phyloP scores from a whole-genome alignment of 2,329 filamentous ascomycete species.

The Aspergillus sp. region DNA sequence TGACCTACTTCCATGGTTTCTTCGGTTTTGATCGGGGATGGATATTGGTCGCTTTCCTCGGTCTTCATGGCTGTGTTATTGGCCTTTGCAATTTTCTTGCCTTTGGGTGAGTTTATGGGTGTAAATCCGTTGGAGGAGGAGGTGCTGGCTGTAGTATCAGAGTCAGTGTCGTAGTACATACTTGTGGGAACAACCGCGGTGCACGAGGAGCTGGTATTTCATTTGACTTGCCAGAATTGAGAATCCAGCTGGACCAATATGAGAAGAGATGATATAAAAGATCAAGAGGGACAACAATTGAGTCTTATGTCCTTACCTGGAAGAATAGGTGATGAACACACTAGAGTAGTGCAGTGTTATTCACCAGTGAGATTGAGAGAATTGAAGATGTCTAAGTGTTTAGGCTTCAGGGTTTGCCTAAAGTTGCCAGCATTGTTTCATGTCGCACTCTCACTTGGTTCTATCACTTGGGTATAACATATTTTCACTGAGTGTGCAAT shows the following conservation, averaged over 20 bases:
- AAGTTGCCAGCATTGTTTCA: background rate
- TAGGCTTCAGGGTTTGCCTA: background rate
- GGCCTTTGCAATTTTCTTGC: background rate
- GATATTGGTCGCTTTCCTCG: background rate
- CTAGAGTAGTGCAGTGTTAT: background rate
- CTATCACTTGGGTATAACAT: background rate
- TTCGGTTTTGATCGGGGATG: background rate
- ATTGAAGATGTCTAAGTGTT: background rate
- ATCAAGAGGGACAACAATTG: background rate
- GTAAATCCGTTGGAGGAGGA: background rate
- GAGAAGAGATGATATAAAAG: background rate
- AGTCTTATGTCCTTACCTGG: background rate
- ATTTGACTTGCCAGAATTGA: background rate
- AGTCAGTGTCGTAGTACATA: background rate
- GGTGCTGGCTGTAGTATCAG: background rate
- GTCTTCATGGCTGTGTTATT: background rate
- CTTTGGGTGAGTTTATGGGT: constrained; percentile 6
- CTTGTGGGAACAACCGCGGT: background rate
- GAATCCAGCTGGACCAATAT: background rate
- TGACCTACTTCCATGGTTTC: background rate
- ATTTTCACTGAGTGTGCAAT: background rate
- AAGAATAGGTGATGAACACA: too few relatives aligned
- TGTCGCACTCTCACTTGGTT: background rate
- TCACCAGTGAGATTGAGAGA: background rate
- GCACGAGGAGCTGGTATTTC: too few relatives aligned